Evolutionary conservation across 768 basidiomycete species (phyloP).

Genomic region (Rhodotorula toruloides): DNA sequence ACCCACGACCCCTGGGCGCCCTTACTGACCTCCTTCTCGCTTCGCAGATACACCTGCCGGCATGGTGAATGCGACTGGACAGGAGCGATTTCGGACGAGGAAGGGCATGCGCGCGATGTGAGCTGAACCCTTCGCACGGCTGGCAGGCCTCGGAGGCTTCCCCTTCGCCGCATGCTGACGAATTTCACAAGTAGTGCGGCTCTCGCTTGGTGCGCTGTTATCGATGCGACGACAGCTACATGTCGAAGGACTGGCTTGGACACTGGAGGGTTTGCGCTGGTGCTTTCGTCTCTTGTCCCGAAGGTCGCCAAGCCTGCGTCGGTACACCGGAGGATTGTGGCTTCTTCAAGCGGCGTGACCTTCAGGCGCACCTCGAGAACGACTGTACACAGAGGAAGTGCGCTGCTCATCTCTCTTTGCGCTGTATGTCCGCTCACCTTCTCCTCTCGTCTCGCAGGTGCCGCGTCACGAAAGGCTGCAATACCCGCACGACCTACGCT

Average conservation of each 20-base stretch:
- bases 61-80: background rate
- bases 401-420: background rate
- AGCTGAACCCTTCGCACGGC: too few species aligned
- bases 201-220: too few species aligned
- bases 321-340: background rate
- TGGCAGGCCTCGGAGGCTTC: too few species aligned
- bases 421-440: background rate
- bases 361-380: background rate
- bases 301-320: background rate
- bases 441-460: background rate
- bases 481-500: background rate
- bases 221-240: background rate
- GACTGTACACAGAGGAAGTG: background rate
- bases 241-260: too few species aligned
- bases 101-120: too few species aligned
- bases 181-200: background rate
- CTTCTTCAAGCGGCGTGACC: background rate
- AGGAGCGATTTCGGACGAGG: background rate
- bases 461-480: background rate
- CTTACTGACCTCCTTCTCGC: too few species aligned
- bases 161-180: background rate
- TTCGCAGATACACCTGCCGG: constrained; percentile 8
- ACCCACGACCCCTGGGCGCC: background rate
- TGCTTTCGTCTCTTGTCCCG: background rate
- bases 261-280: background rate